Evolutionary conservation across 2,329 filamentous ascomycete genomes (phyloP), one percentile per base, ranked within the genome.

Genomic region (Scedosporium dehoogii): DNA sequence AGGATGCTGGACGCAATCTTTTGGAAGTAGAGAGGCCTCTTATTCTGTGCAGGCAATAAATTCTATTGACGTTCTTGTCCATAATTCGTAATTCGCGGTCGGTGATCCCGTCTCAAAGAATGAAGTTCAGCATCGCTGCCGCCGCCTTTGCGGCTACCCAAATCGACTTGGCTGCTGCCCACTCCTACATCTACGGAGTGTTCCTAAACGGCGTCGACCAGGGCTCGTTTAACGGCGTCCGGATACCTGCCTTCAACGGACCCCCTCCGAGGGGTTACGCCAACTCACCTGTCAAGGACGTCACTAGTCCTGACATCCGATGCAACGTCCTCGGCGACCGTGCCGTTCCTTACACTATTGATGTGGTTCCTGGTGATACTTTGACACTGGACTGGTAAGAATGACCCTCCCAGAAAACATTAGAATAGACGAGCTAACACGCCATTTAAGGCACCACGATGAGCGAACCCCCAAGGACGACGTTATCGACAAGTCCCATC

Each of bases 231-330:
- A 76, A 74, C 64, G 80, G 79, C 12, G 75, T 83, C 61, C 76
- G 80, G 16, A 77, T 78, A 1, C 78, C 81, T 1, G 73, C 60
- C 9, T 42, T 41, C 69, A 76, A 75, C 56, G 72, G 70, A 5
- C 70, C 70, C 6, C 71, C 70, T 10, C 69, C 71, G 1, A 64
- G 65, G 7, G 74, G 74, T 12, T 76, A 70, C 25, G 76, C 73
- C 69, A 86, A 85, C 72, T 78, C 70, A 9, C 81, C 82, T 3
- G 75, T 85, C 6, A 76, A 74, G 16, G 73, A 77, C 64, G 77
- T 81, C n/a, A 69, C 69, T 9, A 72, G 74, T 12, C 72, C 68
- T 56, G 75, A 75, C 64, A 72, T 81, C 16, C 72, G 76, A 33
- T 82, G 80, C 68, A 81, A 81, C 63, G 73, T 72, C 21, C 73